phyloP scores from a whole-genome alignment of 805 yeast species.

The Kluyveromyces aestuarii region DNA sequence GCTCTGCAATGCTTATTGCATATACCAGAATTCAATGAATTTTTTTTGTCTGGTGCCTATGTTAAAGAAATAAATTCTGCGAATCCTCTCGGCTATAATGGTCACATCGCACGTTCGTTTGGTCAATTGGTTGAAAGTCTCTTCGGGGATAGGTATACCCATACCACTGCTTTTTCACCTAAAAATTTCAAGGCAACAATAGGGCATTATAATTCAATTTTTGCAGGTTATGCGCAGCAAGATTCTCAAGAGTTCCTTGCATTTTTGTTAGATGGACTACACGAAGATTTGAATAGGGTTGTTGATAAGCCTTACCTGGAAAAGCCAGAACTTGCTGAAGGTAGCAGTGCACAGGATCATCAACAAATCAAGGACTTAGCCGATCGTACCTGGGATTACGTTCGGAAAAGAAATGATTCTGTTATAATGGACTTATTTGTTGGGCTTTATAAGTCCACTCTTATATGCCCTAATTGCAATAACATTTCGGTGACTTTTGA shows the following conservation, averaged over 20 bases:
- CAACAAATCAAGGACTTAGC: conserved; percentile 57
- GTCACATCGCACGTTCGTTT: conserved; percentile 72
- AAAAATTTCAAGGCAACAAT: conserved; percentile 67
- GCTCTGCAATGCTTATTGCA: conserved; percentile 86
- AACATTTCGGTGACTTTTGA: conserved; percentile 84
- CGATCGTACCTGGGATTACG: conserved; percentile 68
- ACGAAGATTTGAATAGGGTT: conserved; percentile 86
- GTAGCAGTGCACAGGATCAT: conserved; percentile 47
- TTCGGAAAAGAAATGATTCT: conserved; percentile 74
- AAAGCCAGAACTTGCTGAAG: conserved; percentile 67
- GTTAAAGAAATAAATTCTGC: conserved; percentile 57
- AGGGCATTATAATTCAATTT: conserved; percentile 74
- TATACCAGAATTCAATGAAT: conserved; percentile 71
- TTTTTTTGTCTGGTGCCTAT: conserved; percentile 56
- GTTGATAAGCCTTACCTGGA: conserved; percentile 77
- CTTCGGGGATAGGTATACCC: conserved; percentile 32
- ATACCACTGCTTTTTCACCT: conserved; percentile 42
- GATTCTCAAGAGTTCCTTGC: conserved; percentile 94
- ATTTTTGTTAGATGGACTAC: conserved; percentile 81
- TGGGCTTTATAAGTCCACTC: conserved; percentile 83
- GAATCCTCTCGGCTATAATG: conserved; percentile 82
- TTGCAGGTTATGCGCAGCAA: conserved; percentile 83
- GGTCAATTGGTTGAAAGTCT: conserved; percentile 56
- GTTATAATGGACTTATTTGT: conserved; percentile 78
- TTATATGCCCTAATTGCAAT: conserved; percentile 77